Evolutionary conservation across 768 basidiomycete species (phyloP).

Genomic region (Naganishia randhawae): DNA sequence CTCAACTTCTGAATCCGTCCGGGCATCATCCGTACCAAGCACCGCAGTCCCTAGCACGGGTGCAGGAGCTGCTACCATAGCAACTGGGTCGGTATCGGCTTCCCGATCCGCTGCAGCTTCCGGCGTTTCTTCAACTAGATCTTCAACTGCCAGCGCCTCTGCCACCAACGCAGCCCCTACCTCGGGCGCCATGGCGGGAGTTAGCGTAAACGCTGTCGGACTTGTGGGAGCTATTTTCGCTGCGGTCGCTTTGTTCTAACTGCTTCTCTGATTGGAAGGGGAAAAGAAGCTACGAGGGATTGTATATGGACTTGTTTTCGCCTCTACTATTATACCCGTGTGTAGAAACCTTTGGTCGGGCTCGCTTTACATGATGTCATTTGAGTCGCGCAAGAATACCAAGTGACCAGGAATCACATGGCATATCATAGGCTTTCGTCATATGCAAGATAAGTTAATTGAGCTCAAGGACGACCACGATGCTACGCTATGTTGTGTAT

Average conservation of each 20-base stretch:
- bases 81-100: neutral
- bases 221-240: conserved; percentile 30
- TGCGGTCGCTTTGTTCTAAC: conserved; percentile 34
- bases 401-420: too few species aligned
- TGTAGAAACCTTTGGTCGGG: too few species aligned
- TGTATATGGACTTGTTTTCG: neutral
- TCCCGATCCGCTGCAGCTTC: neutral
- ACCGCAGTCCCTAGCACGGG: neutral
- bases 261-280: too few species aligned
- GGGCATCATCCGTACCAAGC: neutral
- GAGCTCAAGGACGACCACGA: too few species aligned
- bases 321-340: conserved; percentile 1
- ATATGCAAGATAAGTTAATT: too few species aligned
- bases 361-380: too few species aligned
- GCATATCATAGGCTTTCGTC: too few species aligned
- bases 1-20: too few species aligned
- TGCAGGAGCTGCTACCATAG: neutral
- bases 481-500: too few species aligned
- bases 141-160: conserved; percentile 3
- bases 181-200: conserved; percentile 22
- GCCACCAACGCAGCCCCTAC: neutral
- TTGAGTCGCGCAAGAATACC: too few species aligned
- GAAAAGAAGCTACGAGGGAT: too few species aligned
- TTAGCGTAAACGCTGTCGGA: neutral
- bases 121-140: neutral